Evolutionary conservation across 495 filamentous ascomycete genomes (phyloP), one percentile per base, ranked within the genome.

Genomic region (Penicillium herquei): DNA sequence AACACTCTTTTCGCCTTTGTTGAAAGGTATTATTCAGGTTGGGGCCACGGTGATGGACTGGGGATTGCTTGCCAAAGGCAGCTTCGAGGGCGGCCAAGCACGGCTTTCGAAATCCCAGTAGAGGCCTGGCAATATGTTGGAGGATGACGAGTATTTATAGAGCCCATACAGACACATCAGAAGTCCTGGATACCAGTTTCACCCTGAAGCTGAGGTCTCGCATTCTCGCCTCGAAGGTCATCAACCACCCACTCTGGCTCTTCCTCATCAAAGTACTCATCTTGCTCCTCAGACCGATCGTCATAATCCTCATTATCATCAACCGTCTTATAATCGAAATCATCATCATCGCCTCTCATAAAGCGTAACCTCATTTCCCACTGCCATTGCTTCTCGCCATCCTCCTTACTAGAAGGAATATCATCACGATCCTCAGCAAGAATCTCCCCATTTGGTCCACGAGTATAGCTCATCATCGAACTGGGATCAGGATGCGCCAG

Each of bases 121-220:
- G 17, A 30, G 26, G 41, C 32, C 21, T 26, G 21, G 21, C 1
- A 26, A 26, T 26, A 2, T 26, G 2, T 26, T 26, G 21, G 4
- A 4, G 4, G 4, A 26, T 26, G 21, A 4, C 21, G 1, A 26
- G 21, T 26, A 26, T 1, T 1, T 26, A 26, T 26, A 26, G 21
- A 26, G 21, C 21, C 21, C 21, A 26, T 4, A 26, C 21, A 26
- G 21, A 26, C 21, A 26, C n/a, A 17, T 58, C 17, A 94, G 54
- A 85, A 95, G 70, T 95, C 90, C 65, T 93, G 89, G 35, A 93
- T 74, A 1, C 90, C 90, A 16, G 90, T 93, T 71, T 93, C 84
- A 4, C 89, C 88, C 26, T 69, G 71, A 14, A 88, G 61, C 18
- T 64, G 64, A 10, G 68, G 59, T 39, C 50, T 63, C 17, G 63